These are phyloP conservation scores for Athelia sp. DNA, from an alignment of 1,284 basidiomycete genomes.

Conservation along the genomic window DNA sequence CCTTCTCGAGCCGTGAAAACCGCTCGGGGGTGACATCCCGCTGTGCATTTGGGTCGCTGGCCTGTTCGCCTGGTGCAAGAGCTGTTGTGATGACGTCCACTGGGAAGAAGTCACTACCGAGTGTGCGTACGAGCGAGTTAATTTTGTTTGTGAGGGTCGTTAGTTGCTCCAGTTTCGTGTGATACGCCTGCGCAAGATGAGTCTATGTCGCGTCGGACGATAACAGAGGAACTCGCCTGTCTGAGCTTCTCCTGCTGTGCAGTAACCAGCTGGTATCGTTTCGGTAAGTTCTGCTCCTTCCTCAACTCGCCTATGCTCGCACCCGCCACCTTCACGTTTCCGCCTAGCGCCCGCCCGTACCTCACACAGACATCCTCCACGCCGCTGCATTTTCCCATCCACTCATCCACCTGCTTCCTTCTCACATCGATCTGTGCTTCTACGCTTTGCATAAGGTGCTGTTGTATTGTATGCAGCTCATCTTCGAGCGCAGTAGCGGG, in stretches of 20 bases:
- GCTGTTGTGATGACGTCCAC: slow-evolving; percentile 50
- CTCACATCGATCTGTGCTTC: slow-evolving; percentile 63
- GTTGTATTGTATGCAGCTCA: slow-evolving; percentile 61
- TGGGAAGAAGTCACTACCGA: slow-evolving; percentile 58
- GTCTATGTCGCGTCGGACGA: background rate
- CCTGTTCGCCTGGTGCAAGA: slow-evolving; percentile 35
- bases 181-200: slow-evolving; percentile 49
- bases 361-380: slow-evolving; percentile 60
- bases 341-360: slow-evolving; percentile 64
- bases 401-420: slow-evolving; percentile 63
- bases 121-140: slow-evolving; percentile 47
- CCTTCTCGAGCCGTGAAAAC: slow-evolving; percentile 74
- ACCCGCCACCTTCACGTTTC: slow-evolving; percentile 59
- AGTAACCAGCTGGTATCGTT: slow-evolving; percentile 57
- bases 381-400: slow-evolving; percentile 58
- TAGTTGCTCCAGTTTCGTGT: slow-evolving; percentile 75
- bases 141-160: slow-evolving; percentile 61
- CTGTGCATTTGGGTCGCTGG: slow-evolving; percentile 35
- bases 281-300: slow-evolving; percentile 57
- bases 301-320: slow-evolving; percentile 53
- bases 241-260: slow-evolving; percentile 70
- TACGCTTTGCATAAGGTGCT: slow-evolving; percentile 63
- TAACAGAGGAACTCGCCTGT: slow-evolving; percentile 52
- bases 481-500: slow-evolving; percentile 70
- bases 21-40: slow-evolving; percentile 73